Evolutionary conservation across 192 early-diverging fungal genomes (phyloP).

Genomic region (Phlyctochytrium arcticum): DNA sequence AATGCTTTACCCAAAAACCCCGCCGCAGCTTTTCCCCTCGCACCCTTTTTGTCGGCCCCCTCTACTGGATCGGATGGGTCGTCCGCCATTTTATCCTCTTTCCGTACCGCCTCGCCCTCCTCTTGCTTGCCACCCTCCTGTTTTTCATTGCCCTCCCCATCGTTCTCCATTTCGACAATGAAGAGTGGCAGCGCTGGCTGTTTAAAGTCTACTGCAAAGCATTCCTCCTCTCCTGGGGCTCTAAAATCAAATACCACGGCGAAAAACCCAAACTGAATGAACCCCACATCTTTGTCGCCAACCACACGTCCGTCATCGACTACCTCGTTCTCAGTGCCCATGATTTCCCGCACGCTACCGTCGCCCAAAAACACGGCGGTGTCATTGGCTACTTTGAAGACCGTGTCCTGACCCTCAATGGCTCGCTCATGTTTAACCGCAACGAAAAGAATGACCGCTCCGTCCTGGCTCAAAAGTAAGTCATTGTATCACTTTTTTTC

Average conservation of each 20-base stretch:
- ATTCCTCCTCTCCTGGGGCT: conserved; percentile 49
- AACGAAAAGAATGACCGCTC: conserved; percentile 52
- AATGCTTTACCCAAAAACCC: conserved; percentile 49
- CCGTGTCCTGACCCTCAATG: conserved; percentile 42
- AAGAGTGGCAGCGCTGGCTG: conserved; percentile 38
- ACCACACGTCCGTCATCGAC: conserved; percentile 54
- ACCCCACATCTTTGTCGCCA: conserved; percentile 54
- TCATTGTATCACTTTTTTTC: neutral
- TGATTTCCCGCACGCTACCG: conserved; percentile 50
- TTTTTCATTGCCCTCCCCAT: conserved; percentile 45
- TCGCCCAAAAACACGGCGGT: conserved; percentile 46
- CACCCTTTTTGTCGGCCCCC: conserved; percentile 28
- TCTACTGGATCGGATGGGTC: conserved; percentile 31
- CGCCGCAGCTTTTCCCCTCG: conserved; percentile 29
- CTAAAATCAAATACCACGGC: conserved; percentile 40
- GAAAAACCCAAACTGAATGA: conserved; percentile 33
- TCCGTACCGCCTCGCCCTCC: conserved; percentile 29
- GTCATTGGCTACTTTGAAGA: conserved; percentile 50
- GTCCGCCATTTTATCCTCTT: conserved; percentile 42
- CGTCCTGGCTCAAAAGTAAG: conserved; percentile 40
- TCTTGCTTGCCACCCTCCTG: conserved; percentile 29
- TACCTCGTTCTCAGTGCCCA: conserved; percentile 47
- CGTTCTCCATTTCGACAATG: conserved; percentile 36
- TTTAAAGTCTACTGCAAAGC: conserved; percentile 47
- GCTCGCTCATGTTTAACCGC: conserved; percentile 47